These are phyloP conservation scores for Pseudofabraea citricarpa DNA, from an alignment of 2,329 filamentous ascomycete genomes.

Conservation along the genomic window DNA sequence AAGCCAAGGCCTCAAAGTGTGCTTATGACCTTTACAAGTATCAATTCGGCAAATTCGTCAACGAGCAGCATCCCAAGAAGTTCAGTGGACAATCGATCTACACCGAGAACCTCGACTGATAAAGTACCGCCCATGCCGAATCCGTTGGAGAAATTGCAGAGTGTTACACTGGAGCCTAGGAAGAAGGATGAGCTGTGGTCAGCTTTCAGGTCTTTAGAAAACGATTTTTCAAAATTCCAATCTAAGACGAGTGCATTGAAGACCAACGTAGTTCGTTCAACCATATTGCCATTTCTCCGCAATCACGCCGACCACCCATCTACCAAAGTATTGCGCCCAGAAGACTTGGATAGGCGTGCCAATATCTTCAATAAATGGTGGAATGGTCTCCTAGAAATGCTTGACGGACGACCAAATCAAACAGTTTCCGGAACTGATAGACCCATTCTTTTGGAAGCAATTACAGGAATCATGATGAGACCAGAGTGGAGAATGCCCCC, in stretches of 20 bases:
- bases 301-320: constrained; percentile 55
- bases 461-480: constrained; percentile 65
- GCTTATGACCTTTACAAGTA: constrained; percentile 22
- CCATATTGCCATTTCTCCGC: constrained; percentile 60
- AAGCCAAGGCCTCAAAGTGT: constrained; percentile 24
- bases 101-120: constrained; percentile 36
- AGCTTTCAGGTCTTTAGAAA: constrained; percentile 62
- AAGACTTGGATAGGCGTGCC: constrained; percentile 64
- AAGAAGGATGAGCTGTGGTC: constrained; percentile 68
- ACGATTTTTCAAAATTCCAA: constrained; percentile 65
- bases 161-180: constrained; percentile 30
- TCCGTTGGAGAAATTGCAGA: constrained; percentile 27
- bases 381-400: constrained; percentile 63
- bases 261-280: constrained; percentile 61
- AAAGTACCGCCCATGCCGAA: constrained; percentile 42
- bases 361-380: constrained; percentile 73
- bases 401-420: constrained; percentile 64
- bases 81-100: constrained; percentile 41
- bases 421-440: constrained; percentile 66
- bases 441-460: constrained; percentile 64
- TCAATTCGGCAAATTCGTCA: constrained; percentile 27
- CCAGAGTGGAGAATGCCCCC: constrained; percentile 63
- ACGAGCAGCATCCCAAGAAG: constrained; percentile 31
- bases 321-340: constrained; percentile 52
- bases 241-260: constrained; percentile 64